Evolutionary conservation across 805 yeast species (phyloP).

Genomic region (Candida stauntonica): DNA sequence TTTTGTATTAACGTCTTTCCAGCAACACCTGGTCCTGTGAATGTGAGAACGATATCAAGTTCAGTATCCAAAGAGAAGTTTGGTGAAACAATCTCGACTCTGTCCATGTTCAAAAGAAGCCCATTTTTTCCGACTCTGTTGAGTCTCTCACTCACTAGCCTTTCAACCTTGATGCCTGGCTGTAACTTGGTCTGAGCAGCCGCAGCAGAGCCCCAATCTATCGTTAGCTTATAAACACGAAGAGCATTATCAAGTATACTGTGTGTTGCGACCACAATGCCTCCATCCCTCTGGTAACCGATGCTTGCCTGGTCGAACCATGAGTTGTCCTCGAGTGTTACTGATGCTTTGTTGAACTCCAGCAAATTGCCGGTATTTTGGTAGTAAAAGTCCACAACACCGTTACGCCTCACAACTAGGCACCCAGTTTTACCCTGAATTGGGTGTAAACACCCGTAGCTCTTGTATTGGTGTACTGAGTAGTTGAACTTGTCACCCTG

Average conservation of each 20-base stretch:
- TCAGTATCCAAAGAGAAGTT: slow-evolving; percentile 37
- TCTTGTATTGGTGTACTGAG: slow-evolving; percentile 53
- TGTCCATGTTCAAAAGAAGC: slow-evolving; percentile 27
- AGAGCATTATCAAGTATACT: slow-evolving; percentile 35
- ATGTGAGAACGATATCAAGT: slow-evolving; percentile 43
- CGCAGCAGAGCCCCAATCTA: slow-evolving; percentile 60
- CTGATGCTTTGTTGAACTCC: slow-evolving; percentile 44
- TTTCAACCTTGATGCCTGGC: slow-evolving; percentile 38
- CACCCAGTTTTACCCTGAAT: slow-evolving; percentile 65
- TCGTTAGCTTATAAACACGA: slow-evolving; percentile 36
- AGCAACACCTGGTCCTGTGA: slow-evolving; percentile 25
- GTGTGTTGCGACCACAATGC: slow-evolving; percentile 39
- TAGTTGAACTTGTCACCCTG: slow-evolving; percentile 40
- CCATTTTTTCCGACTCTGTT: slow-evolving; percentile 26
- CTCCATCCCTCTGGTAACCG: slow-evolving; percentile 48
- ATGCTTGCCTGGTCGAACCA: slow-evolving; percentile 39
- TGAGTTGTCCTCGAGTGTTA: slow-evolving; percentile 28
- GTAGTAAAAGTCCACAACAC: slow-evolving; percentile 53
- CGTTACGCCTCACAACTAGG: slow-evolving; percentile 59
- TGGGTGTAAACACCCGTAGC: slow-evolving; percentile 67
- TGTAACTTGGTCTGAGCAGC: slow-evolving; percentile 34
- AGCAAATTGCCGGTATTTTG: slow-evolving; percentile 50
- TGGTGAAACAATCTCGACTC: slow-evolving; percentile 44
- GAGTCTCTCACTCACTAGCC: slow-evolving; percentile 27
- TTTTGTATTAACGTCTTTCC: slow-evolving; percentile 21